These are phyloP conservation scores for Nemania diffusa DNA, from an alignment of 2,329 filamentous ascomycete genomes.

Conservation along the genomic window DNA sequence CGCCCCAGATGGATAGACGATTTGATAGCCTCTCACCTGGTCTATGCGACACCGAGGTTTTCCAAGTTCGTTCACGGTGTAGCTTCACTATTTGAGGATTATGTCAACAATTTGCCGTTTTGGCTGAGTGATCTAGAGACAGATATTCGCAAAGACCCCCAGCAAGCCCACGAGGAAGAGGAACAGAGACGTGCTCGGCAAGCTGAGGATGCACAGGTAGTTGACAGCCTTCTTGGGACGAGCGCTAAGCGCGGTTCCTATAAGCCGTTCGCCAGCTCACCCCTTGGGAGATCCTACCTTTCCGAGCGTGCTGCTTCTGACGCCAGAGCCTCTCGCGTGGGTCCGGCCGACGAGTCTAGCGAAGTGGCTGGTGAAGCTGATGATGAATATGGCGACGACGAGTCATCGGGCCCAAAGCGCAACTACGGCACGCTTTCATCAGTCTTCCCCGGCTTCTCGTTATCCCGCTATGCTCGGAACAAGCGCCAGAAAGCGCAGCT, in stretches of 20 bases:
- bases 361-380: slow-evolving; percentile 43
- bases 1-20: slow-evolving; percentile 89
- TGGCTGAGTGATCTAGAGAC: slow-evolving; percentile 93
- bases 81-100: slow-evolving; percentile 90
- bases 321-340: slow-evolving; percentile 46
- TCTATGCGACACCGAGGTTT: slow-evolving; percentile 89
- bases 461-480: slow-evolving; percentile 77
- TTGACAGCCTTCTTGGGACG: slow-evolving; percentile 84
- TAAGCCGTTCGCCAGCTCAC: slow-evolving; percentile 72
- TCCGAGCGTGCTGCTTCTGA: slow-evolving; percentile 65
- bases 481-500: slow-evolving; percentile 66
- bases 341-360: slow-evolving; percentile 38
- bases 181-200: slow-evolving; percentile 83
- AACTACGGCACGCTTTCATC: slow-evolving; percentile 71
- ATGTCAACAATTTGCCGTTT: slow-evolving; percentile 95
- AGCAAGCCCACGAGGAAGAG: slow-evolving; percentile 89
- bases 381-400: slow-evolving; percentile 50
- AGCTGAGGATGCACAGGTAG: slow-evolving; percentile 86
- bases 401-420: slow-evolving; percentile 36
- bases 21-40: slow-evolving; percentile 89
- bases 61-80: slow-evolving; percentile 97
- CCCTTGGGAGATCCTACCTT: slow-evolving; percentile 73
- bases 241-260: slow-evolving; percentile 60
- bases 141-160: slow-evolving; percentile 93
- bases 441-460: slow-evolving; percentile 84